phyloP scores from a whole-genome alignment of 176 grass and related monocot genomes.

The Olyra latifolia region DNA sequence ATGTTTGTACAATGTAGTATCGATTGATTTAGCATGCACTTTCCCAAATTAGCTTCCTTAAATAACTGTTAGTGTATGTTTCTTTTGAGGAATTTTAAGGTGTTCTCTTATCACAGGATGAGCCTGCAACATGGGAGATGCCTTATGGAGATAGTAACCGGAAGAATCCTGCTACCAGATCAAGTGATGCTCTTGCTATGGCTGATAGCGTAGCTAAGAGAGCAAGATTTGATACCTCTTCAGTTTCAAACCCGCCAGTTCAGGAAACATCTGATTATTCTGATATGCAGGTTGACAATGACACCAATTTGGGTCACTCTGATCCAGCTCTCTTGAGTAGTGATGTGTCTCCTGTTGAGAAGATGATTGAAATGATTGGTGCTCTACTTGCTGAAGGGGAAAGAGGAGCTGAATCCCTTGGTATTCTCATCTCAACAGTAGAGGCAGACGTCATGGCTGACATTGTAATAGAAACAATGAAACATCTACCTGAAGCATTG shows the following conservation, averaged over 20 bases:
- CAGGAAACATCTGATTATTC: constrained; percentile 40
- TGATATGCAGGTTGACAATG: constrained; percentile 42
- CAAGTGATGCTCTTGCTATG: constrained; percentile 51
- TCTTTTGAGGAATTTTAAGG: constrained; percentile 16
- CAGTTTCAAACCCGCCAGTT: constrained; percentile 30
- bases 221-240: constrained; percentile 54
- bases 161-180: constrained; percentile 44
- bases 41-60: background rate
- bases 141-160: constrained; percentile 50
- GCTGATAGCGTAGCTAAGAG: constrained; percentile 59
- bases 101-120: constrained; percentile 54
- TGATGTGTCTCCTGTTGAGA: constrained; percentile 77
- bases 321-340: constrained; percentile 51
- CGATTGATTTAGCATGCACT: constrained; percentile 7
- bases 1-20: constrained; percentile 3
- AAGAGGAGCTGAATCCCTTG: constrained; percentile 93
- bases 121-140: constrained; percentile 45
- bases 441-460: constrained; percentile 95
- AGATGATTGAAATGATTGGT: constrained; percentile 99
- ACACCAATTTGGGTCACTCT: constrained; percentile 41
- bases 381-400: constrained; percentile 98
- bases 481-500: constrained; percentile 60
- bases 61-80: background rate
- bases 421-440: constrained; percentile 86
- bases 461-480: constrained; percentile 99